Base-by-base conservation (phyloP, 2,329 filamentous ascomycete genomes). In the Ceratocystis huliohia region DNA sequence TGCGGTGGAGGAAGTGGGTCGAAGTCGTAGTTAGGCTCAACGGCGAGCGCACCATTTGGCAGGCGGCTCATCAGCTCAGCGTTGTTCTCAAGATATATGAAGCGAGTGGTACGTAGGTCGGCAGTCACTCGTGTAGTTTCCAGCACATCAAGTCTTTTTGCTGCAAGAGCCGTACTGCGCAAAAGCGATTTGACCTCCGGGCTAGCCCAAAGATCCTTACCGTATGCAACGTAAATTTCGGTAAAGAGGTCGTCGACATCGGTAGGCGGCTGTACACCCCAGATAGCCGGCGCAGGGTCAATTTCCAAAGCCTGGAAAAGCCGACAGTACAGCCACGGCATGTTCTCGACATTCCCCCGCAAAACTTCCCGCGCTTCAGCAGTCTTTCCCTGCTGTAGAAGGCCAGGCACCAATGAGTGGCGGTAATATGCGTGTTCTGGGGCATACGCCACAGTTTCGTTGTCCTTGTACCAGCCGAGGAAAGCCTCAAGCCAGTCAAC, bases 141-240 rank as follows among this genome's bases (percentile, higher is more conserved):
- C 4, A 57, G 53, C 28, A 28, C 28, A 28, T 57, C 48, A 17
- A 33, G 22, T 15, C 10, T 57, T 59, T 56, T 59, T 17, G 74
- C 70, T 15, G 72, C 71, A 63, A 81, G 74, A 3, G 86, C 87
- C 17, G 87, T 84, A 71, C 89, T 85, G 37, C 87, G 81, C 1
- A 96, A 81, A 6, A 96, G 76, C 3, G 79, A 77, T 2, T 82
- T 85, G 15, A 84, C 84, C 71, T 90, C 86, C 0, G 88, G 81
- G 3, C 86, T 91, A 73, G 91, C 91, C 92, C 92, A 96, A 2
- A 96, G 78, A 70, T 93, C 88, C 72, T 91, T 93, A 3, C 88
- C 82, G 57, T 88, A 84, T 66, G 84, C 80, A 33, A 90, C 81
- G 73, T 96, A 96, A 1, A 96, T 80, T 71, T 88, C 84, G 3